Evolutionary conservation across 257 asterid species (phyloP).

Genomic region (Fraxinus americana): DNA sequence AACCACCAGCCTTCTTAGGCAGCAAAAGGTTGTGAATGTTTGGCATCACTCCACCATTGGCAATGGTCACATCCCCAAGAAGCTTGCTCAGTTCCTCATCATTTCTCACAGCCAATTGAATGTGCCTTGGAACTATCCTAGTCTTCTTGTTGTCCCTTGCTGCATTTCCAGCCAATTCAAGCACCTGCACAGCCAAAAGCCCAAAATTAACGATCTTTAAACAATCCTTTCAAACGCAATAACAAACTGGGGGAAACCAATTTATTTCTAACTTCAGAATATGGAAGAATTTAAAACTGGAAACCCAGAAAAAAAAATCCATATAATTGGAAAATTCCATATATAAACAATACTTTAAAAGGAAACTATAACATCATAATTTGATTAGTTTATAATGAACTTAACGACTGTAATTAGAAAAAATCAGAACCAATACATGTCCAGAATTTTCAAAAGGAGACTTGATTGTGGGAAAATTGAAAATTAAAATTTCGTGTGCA

Average conservation of each 20-base stretch:
- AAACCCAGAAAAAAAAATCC: background rate
- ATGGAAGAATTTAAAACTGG: background rate
- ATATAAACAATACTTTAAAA: background rate
- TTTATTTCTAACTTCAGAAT: background rate
- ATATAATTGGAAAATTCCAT: background rate
- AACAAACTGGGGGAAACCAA: background rate
- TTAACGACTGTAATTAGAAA: background rate
- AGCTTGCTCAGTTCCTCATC: conserved; percentile 44
- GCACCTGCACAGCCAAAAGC: conserved; percentile 17
- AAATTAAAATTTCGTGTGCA: background rate
- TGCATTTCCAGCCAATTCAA: conserved; percentile 45
- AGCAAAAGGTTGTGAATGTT: conserved; percentile 44
- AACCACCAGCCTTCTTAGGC: conserved; percentile 38
- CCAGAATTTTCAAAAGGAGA: background rate
- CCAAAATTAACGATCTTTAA: background rate
- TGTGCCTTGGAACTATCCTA: conserved; percentile 40
- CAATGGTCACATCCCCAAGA: conserved; percentile 40
- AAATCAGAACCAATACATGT: background rate
- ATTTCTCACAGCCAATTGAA: conserved; percentile 41
- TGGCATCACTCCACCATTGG: conserved; percentile 45
- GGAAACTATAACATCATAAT: background rate
- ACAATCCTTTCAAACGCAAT: background rate
- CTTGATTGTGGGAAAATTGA: background rate
- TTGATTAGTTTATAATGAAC: background rate
- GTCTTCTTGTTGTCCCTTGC: conserved; percentile 48